Evolutionary conservation across 768 basidiomycete species (phyloP).

Genomic region (Rhizopogon salebrosus): DNA sequence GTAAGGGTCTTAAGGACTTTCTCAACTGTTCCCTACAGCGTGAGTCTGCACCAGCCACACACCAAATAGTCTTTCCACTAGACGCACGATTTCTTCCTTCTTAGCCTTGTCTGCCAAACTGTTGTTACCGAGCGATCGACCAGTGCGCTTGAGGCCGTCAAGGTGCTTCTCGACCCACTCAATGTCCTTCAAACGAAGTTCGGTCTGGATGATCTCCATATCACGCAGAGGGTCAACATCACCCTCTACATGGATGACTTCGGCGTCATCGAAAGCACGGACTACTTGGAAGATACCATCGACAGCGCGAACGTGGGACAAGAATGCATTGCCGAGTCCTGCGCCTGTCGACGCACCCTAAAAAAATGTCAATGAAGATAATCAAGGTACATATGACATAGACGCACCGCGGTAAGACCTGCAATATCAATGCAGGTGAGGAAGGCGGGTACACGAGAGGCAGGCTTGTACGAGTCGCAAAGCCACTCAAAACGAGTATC

Average conservation of each 20-base stretch:
- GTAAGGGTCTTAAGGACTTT: constrained; percentile 77
- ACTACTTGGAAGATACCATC: constrained; percentile 99
- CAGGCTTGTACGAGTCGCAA: constrained; percentile 85
- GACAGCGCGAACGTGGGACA: constrained; percentile 96
- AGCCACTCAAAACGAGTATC: constrained; percentile 95
- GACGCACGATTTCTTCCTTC: constrained; percentile 89
- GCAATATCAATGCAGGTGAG: constrained; percentile 99
- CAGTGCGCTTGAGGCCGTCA: constrained; percentile 69
- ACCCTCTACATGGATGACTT: constrained; percentile 98
- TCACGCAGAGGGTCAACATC: constrained; percentile 94
- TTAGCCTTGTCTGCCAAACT: constrained; percentile 90
- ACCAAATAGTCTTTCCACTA: not conserved
- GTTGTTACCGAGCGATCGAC: constrained; percentile 64
- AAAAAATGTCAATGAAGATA: constrained; percentile 13
- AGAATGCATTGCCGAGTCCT: constrained; percentile 94
- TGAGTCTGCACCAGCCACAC: constrained; percentile 11
- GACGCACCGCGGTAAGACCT: constrained; percentile 83
- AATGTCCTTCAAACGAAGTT: constrained; percentile 93
- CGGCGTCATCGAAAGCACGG: constrained; percentile 98
- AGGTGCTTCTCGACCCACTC: constrained; percentile 96
- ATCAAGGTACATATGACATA: not conserved
- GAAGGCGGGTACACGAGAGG: constrained; percentile 83
- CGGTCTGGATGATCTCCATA: constrained; percentile 96
- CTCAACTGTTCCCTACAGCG: constrained; percentile 69
- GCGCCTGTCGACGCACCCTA: constrained; percentile 96